A percentile compares a stretch with the other conserved stretches of the same genome.
Evolutionary conservation across 2,329 filamentous ascomycete genomes (phyloP).

Genomic region (Pyrenophora tritici-repentis): DNA sequence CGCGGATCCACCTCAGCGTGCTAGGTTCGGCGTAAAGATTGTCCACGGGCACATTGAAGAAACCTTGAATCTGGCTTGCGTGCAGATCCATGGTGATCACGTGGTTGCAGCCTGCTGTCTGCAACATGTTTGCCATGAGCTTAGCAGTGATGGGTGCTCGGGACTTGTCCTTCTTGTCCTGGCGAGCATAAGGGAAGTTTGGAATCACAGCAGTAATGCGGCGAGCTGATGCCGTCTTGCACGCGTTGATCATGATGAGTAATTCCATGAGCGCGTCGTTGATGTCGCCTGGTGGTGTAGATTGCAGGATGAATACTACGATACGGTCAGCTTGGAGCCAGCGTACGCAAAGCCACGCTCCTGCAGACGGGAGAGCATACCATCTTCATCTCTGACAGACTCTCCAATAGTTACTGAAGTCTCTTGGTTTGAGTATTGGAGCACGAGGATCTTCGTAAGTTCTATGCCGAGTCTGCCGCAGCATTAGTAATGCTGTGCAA

Average conservation of each 20-base stretch:
- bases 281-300: constrained; percentile 91
- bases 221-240: constrained; percentile 80
- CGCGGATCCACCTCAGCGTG: constrained; percentile 86
- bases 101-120: constrained; percentile 89
- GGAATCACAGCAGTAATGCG: constrained; percentile 95
- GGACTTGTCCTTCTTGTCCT: constrained; percentile 97
- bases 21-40: constrained; percentile 94
- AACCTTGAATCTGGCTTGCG: constrained; percentile 91
- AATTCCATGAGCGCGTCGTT: constrained; percentile 99
- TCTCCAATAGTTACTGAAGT: constrained; percentile 93
- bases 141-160: constrained; percentile 96
- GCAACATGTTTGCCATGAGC: constrained; percentile 96
- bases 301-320: constrained; percentile 91
- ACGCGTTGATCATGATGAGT: constrained; percentile 97
- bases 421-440: constrained; percentile 87
- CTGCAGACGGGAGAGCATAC: constrained; percentile 50
- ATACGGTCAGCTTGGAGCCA: constrained; percentile 27
- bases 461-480: constrained; percentile 71
- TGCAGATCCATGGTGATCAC: constrained; percentile 97
- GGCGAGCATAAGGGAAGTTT: constrained; percentile 94
- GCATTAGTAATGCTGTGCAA: constrained; percentile 21
- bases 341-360: background rate
- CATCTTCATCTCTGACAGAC: constrained; percentile 94
- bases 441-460: constrained; percentile 76
- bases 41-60: constrained; percentile 83